A percentile compares a stretch with the other conserved stretches of the same genome.
phyloP scores from a whole-genome alignment of 768 basidiomycete species.

The Pholiota conissans region DNA sequence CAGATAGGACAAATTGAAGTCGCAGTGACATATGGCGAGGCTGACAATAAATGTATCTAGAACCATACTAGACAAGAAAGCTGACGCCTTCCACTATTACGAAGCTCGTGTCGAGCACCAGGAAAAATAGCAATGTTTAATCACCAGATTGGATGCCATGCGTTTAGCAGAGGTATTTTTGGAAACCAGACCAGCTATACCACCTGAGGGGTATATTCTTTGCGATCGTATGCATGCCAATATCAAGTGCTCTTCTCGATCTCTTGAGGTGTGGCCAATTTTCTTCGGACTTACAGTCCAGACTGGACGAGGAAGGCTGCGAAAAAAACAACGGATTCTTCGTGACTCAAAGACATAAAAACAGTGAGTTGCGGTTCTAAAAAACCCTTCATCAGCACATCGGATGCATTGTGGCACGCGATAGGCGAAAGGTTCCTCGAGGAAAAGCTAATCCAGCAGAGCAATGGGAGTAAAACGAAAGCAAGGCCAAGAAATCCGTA shows the following conservation, averaged over 20 bases:
- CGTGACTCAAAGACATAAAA: too few relatives aligned
- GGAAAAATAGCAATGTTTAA: slow-evolving; percentile 6
- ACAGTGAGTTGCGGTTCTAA: too few relatives aligned
- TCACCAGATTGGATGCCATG: slow-evolving; percentile 19
- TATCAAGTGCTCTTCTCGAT: background rate
- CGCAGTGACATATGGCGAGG: background rate
- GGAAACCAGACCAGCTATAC: background rate
- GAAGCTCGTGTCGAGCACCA: slow-evolving; percentile 3
- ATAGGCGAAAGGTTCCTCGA: too few relatives aligned
- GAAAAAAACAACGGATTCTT: too few relatives aligned
- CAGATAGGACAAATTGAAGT: background rate
- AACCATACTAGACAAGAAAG: background rate
- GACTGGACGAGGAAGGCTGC: too few relatives aligned
- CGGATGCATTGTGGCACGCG: too few relatives aligned
- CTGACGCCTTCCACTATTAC: background rate
- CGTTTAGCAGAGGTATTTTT: slow-evolving; percentile 12
- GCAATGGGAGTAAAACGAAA: background rate
- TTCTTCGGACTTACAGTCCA: background rate
- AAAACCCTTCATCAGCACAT: too few relatives aligned
- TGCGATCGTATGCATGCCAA: background rate
- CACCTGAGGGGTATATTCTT: background rate
- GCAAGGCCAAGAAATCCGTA: slow-evolving; percentile 1
- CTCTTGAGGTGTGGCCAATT: background rate
- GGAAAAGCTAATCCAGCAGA: background rate
- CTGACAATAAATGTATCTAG: background rate